These are phyloP conservation scores for Irineochytrium annulatum DNA, from an alignment of 192 early-diverging fungal species.

Conservation along the genomic window DNA sequence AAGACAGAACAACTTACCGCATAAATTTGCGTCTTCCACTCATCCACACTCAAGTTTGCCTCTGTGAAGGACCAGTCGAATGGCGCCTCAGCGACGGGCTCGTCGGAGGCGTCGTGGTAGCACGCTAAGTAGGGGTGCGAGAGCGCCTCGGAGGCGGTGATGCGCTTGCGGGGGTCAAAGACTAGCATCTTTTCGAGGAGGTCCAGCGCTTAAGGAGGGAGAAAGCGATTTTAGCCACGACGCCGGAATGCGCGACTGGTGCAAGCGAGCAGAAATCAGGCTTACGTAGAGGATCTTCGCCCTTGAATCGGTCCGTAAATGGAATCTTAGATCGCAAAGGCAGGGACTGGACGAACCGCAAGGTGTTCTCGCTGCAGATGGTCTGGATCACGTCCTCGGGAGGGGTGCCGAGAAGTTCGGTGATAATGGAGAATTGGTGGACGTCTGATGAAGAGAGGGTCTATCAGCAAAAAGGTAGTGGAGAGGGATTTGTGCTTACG, in stretches of 20 bases:
- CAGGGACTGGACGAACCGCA: conserved; percentile 85
- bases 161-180: conserved; percentile 88
- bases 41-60: conserved; percentile 54
- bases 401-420: conserved; percentile 86
- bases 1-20: conserved; percentile 18
- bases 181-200: conserved; percentile 88
- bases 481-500: conserved; percentile 57
- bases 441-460: conserved; percentile 56
- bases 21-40: conserved; percentile 33
- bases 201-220: conserved; percentile 69
- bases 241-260: not conserved
- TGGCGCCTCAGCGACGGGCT: conserved; percentile 64
- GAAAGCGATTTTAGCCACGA: not conserved
- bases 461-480: not conserved
- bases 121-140: conserved; percentile 85
- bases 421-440: conserved; percentile 94
- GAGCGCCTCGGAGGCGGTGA: conserved; percentile 81
- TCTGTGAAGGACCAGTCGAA: conserved; percentile 98
- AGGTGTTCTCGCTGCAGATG: conserved; percentile 91
- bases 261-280: not conserved
- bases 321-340: conserved; percentile 75
- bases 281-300: conserved; percentile 64
- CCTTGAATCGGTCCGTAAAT: conserved; percentile 76
- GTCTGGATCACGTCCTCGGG: conserved; percentile 88
- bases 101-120: conserved; percentile 87